These are phyloP conservation scores for Cercophora sp. DNA, from an alignment of 495 filamentous ascomycete genomes.

Conservation along the genomic window DNA sequence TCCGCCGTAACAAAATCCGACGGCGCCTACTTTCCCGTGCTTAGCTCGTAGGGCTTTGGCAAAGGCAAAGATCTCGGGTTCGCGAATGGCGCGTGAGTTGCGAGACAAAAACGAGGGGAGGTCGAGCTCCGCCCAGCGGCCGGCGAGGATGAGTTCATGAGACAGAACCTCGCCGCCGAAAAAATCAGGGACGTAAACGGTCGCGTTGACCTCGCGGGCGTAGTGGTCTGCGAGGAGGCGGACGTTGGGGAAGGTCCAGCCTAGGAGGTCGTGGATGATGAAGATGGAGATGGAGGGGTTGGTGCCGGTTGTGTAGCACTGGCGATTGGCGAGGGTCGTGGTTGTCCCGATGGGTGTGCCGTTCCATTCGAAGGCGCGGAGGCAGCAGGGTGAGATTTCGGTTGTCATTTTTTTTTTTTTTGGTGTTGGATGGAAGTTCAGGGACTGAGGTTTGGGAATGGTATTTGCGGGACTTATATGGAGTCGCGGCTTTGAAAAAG, in stretches of 20 bases:
- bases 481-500: no score
- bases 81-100: slow-evolving; percentile 44
- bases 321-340: slow-evolving; percentile 31
- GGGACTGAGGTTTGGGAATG: neutral
- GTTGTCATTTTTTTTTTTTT: neutral
- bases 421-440: neutral
- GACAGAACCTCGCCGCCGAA: slow-evolving; percentile 38
- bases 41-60: slow-evolving; percentile 41
- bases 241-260: slow-evolving; percentile 55
- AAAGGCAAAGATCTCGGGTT: slow-evolving; percentile 50
- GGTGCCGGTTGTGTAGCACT: slow-evolving; percentile 43
- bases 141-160: slow-evolving; percentile 24
- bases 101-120: slow-evolving; percentile 31
- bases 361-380: slow-evolving; percentile 44
- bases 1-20: slow-evolving; percentile 61
- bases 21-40: slow-evolving; percentile 45
- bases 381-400: slow-evolving; percentile 27
- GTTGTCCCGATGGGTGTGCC: slow-evolving; percentile 41
- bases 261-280: slow-evolving; percentile 55
- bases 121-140: slow-evolving; percentile 37
- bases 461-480: no score
- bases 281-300: slow-evolving; percentile 47
- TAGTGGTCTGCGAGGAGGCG: slow-evolving; percentile 56
- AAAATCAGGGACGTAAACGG: slow-evolving; percentile 59
- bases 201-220: slow-evolving; percentile 46